Evolutionary conservation across 2,329 filamentous ascomycete genomes (phyloP).

Genomic region (Aspergillus sp.): DNA sequence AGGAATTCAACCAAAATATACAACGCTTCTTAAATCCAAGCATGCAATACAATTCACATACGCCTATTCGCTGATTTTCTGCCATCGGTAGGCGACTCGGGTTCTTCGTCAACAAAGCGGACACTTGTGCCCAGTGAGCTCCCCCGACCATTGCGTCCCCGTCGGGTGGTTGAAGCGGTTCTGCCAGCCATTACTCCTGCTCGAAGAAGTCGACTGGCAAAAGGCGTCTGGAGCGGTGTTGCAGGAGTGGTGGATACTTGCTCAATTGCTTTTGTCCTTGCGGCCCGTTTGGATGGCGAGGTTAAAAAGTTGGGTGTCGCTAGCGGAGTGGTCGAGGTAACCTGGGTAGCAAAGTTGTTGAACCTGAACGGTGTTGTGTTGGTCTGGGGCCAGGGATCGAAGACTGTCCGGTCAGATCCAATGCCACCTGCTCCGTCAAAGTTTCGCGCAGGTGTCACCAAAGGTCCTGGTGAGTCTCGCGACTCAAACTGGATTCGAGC

Average conservation of each 20-base stretch:
- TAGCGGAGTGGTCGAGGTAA: conserved; percentile 30
- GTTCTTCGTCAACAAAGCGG: conserved; percentile 38
- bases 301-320: conserved; percentile 39
- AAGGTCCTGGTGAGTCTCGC: conserved; percentile 23
- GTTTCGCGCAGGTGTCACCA: conserved; percentile 21
- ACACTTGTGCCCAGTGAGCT: conserved; percentile 32
- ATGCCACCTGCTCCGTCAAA: conserved; percentile 14
- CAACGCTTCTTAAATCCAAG: too few relatives aligned
- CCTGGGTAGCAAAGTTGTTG: conserved; percentile 28
- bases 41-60: conserved; percentile 3
- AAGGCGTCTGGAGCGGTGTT: conserved; percentile 40
- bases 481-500: conserved; percentile 28
- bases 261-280: conserved; percentile 36
- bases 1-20: too few relatives aligned
- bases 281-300: conserved; percentile 44
- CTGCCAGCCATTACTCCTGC: conserved; percentile 16
- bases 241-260: conserved; percentile 42
- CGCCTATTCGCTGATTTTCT: conserved; percentile 31
- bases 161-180: conserved; percentile 17
- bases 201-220: conserved; percentile 34
- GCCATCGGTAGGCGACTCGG: conserved; percentile 36
- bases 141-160: conserved; percentile 20
- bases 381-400: conserved; percentile 31
- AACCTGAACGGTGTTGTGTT: conserved; percentile 35
- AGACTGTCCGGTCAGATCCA: conserved; percentile 20